A percentile compares a stretch with the other conserved stretches of the same genome.
These are phyloP conservation scores for Zymoseptoria pseudotritici DNA, from an alignment of 2,329 filamentous ascomycete genomes.

Conservation along the genomic window DNA sequence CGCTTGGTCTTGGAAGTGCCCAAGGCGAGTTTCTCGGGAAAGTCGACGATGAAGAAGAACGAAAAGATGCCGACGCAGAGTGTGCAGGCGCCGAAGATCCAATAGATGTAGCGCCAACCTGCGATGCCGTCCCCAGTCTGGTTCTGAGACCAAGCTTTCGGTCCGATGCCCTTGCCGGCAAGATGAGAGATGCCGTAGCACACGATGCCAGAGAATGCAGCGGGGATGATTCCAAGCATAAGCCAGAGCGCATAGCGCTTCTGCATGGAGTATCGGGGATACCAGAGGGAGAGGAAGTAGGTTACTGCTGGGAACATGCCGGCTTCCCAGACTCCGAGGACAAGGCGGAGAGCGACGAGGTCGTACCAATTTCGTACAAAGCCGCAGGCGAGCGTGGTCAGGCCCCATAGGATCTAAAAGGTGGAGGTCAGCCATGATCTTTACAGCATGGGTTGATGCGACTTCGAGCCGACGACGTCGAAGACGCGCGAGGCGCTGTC, in stretches of 20 bases:
- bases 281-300: slow-evolving; percentile 41
- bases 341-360: slow-evolving; percentile 17
- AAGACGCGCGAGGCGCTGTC: neutral
- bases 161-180: slow-evolving; percentile 21
- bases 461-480: too few relatives aligned
- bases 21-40: slow-evolving; percentile 6
- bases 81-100: slow-evolving; percentile 4
- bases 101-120: slow-evolving; percentile 16
- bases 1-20: neutral
- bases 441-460: neutral
- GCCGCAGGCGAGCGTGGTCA: slow-evolving; percentile 12
- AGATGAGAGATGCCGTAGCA: slow-evolving; percentile 41
- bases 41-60: slow-evolving; percentile 5
- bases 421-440: neutral
- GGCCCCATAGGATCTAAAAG: slow-evolving; percentile 3
- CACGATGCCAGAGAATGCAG: slow-evolving; percentile 44
- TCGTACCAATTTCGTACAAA: slow-evolving; percentile 22
- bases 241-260: slow-evolving; percentile 28
- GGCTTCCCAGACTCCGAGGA: slow-evolving; percentile 23
- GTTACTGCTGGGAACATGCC: slow-evolving; percentile 22
- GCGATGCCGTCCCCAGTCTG: slow-evolving; percentile 7
- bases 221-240: slow-evolving; percentile 33
- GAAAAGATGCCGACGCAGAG: slow-evolving; percentile 1
- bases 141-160: slow-evolving; percentile 25
- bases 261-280: slow-evolving; percentile 34